These are phyloP conservation scores for Kandelia obovata DNA, from an alignment of 345 rosid species.

Conservation along the genomic window DNA sequence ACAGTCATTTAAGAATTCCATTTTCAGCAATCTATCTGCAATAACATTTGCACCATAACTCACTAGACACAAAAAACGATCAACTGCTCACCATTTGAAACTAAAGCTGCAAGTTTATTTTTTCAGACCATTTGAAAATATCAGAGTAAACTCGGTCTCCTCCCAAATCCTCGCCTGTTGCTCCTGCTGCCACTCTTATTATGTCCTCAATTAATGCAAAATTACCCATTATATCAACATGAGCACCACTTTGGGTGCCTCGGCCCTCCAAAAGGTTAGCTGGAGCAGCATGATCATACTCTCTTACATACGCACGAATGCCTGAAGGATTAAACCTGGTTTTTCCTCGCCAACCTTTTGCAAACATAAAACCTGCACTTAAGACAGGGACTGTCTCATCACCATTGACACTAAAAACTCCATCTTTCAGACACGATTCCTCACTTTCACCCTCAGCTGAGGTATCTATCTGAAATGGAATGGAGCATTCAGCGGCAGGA, in stretches of 20 bases:
- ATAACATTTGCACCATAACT: background rate
- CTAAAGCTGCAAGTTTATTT: conserved; percentile 57
- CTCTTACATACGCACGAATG: conserved; percentile 60
- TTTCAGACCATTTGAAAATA: conserved; percentile 78
- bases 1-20: background rate
- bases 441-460: conserved; percentile 59
- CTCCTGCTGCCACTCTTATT: conserved; percentile 81
- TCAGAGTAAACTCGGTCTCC: conserved; percentile 78
- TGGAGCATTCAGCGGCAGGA: conserved; percentile 59
- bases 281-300: conserved; percentile 80
- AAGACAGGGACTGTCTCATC: conserved; percentile 88
- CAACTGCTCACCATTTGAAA: conserved; percentile 22
- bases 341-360: conserved; percentile 92
- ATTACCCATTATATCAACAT: conserved; percentile 96
- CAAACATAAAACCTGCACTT: conserved; percentile 89
- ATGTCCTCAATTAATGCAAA: conserved; percentile 83
- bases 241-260: conserved; percentile 84
- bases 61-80: background rate
- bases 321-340: conserved; percentile 90
- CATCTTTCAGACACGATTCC: conserved; percentile 64
- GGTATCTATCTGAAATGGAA: conserved; percentile 82
- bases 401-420: conserved; percentile 73
- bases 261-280: conserved; percentile 84
- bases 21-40: background rate
- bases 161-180: conserved; percentile 72